Evolutionary conservation across 176 grass and related monocot species (phyloP).

Genomic region (Ensete glaucum): DNA sequence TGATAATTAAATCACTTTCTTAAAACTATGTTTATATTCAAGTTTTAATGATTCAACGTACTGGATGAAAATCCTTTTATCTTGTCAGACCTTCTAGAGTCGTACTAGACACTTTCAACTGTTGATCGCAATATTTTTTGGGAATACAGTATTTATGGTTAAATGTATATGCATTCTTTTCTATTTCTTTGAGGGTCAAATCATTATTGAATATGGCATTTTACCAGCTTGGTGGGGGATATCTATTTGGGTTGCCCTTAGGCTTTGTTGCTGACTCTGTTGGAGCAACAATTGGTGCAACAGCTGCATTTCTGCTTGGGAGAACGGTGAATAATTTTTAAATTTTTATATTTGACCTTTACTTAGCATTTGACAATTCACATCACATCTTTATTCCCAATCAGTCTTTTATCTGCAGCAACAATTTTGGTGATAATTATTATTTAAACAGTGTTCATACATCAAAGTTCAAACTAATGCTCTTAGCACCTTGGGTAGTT

Average conservation of each 20-base stretch:
- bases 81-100: no score
- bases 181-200: conserved; percentile 4
- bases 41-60: no score
- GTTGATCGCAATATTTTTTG: not conserved
- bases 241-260: conserved; percentile 85
- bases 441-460: no score
- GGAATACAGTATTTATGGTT: not conserved
- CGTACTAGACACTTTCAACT: not conserved
- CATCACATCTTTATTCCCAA: not conserved
- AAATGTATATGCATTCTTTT: not conserved
- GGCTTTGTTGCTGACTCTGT: conserved; percentile 96
- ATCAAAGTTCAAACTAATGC: not conserved
- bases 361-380: not conserved
- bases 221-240: conserved; percentile 93
- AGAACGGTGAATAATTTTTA: conserved; percentile 60
- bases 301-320: conserved; percentile 97
- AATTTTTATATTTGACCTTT: conserved; percentile 1
- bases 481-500: not conserved
- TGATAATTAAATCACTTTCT: no score
- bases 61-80: no score
- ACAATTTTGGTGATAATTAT: no score
- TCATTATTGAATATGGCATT: conserved; percentile 2
- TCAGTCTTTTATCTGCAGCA: not conserved
- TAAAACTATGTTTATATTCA: no score
- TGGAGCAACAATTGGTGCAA: conserved; percentile 93